phyloP scores from a whole-genome alignment of 148 eudicot genomes.

The Tetragonia tetragonoides region DNA sequence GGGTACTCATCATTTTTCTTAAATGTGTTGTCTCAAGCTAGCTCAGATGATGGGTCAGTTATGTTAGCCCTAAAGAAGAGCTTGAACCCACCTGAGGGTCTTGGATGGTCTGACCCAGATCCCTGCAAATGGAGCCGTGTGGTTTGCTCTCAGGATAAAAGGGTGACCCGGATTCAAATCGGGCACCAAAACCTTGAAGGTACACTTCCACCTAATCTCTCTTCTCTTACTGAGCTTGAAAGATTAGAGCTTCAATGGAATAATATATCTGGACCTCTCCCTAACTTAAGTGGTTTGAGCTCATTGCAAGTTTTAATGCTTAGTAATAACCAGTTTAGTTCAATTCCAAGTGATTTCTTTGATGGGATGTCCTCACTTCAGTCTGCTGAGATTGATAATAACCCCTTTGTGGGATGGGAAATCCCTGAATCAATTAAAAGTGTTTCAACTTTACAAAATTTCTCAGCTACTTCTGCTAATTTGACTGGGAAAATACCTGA shows the following conservation, averaged over 20 bases:
- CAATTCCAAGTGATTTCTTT: slow-evolving; percentile 68
- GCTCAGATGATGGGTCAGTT: slow-evolving; percentile 40
- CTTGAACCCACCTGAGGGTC: slow-evolving; percentile 44
- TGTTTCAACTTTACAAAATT: slow-evolving; percentile 66
- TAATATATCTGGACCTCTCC: slow-evolving; percentile 71
- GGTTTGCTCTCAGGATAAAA: slow-evolving; percentile 48
- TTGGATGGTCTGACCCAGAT: slow-evolving; percentile 78
- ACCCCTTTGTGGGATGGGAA: slow-evolving; percentile 69
- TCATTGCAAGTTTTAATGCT: slow-evolving; percentile 72
- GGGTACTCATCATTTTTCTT: slow-evolving; percentile 25
- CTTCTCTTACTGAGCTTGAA: slow-evolving; percentile 51
- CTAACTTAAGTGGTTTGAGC: slow-evolving; percentile 53
- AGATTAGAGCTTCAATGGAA: slow-evolving; percentile 86
- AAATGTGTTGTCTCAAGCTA: slow-evolving; percentile 29
- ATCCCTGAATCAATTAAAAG: slow-evolving; percentile 55
- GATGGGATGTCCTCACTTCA: slow-evolving; percentile 62
- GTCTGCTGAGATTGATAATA: slow-evolving; percentile 72
- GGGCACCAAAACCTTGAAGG: slow-evolving; percentile 80
- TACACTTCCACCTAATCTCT: slow-evolving; percentile 58
- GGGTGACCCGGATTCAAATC: slow-evolving; percentile 86
- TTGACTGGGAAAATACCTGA: slow-evolving; percentile 60
- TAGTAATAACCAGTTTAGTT: slow-evolving; percentile 61
- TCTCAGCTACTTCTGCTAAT: slow-evolving; percentile 82
- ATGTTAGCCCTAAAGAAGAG: slow-evolving; percentile 64
- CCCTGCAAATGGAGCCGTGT: slow-evolving; percentile 83